A percentile compares a stretch with the other conserved stretches of the same genome.
Conservation (phyloP, 2,329 filamentous ascomycete genomes). For the Emericellopsis cladophorae region DNA sequence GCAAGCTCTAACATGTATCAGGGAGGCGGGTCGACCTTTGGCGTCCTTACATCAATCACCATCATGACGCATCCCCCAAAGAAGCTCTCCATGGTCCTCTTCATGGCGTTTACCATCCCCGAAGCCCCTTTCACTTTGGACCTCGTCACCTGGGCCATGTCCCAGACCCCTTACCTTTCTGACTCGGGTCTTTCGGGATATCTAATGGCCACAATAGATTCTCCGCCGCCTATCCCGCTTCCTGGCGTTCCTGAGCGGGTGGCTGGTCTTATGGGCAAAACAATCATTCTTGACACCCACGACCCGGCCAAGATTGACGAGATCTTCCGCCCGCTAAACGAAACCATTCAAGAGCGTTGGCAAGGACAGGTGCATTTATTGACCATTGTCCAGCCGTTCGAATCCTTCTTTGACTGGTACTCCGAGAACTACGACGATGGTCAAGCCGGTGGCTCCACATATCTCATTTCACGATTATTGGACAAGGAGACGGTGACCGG, state of each 20-base stretch:
- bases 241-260: too few relatives aligned
- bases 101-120: neutral
- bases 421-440: neutral
- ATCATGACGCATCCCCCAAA: neutral
- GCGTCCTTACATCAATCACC: neutral
- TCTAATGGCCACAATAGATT: neutral
- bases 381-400: neutral
- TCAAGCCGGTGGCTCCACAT: neutral
- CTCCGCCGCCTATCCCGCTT: too few relatives aligned
- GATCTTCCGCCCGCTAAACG: neutral
- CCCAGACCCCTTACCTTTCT: neutral
- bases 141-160: neutral
- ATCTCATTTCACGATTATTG: neutral
- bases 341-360: neutral
- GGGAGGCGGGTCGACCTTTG: neutral
- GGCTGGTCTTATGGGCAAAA: too few relatives aligned
- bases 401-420: neutral
- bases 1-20: neutral
- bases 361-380: neutral
- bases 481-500: neutral
- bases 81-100: neutral
- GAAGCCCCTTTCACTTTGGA: neutral
- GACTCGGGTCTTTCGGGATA: neutral
- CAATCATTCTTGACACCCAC: neutral
- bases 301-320: neutral